phyloP scores from a whole-genome alignment of 2,329 filamentous ascomycete genomes.

The Diaporthe destruens region DNA sequence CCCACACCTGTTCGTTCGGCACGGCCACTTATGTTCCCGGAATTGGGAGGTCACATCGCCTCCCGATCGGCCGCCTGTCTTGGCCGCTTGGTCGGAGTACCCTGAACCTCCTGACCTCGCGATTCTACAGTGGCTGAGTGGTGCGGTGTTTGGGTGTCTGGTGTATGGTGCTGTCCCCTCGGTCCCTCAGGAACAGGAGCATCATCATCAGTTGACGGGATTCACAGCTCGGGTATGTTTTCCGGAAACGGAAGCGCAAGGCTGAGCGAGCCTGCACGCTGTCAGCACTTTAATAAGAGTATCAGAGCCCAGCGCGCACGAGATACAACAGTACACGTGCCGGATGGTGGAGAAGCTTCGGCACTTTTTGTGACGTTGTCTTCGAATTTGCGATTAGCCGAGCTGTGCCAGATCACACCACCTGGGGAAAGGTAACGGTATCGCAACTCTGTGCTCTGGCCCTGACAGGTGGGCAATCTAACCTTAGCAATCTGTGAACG shows the following conservation, averaged over 20 bases:
- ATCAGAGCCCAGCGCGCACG: slow-evolving; percentile 1
- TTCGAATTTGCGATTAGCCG: background rate
- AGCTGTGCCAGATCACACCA: background rate
- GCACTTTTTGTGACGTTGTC: background rate
- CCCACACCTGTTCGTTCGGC: slow-evolving; percentile 20
- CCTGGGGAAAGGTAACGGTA: background rate
- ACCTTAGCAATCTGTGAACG: background rate
- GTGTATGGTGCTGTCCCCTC: background rate
- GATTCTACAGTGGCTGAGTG: background rate
- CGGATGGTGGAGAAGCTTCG: background rate
- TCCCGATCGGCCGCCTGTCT: slow-evolving; percentile 20
- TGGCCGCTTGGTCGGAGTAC: slow-evolving; percentile 4
- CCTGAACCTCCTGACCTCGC: slow-evolving; percentile 1
- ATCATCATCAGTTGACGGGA: background rate
- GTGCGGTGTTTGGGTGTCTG: background rate
- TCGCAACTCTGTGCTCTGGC: background rate
- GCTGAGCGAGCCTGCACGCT: slow-evolving; percentile 6
- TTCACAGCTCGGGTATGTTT: slow-evolving; percentile 20
- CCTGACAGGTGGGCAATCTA: background rate
- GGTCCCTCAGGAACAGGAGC: background rate
- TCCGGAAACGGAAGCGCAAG: slow-evolving; percentile 29
- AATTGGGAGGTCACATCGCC: slow-evolving; percentile 27
- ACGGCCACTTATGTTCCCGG: slow-evolving; percentile 9
- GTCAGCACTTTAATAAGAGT: slow-evolving; percentile 21
- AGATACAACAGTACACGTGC: background rate